These are phyloP conservation scores for Plasmodium knowlesi DNA, from an alignment of 169 alveolate species.

Conservation along the genomic window DNA sequence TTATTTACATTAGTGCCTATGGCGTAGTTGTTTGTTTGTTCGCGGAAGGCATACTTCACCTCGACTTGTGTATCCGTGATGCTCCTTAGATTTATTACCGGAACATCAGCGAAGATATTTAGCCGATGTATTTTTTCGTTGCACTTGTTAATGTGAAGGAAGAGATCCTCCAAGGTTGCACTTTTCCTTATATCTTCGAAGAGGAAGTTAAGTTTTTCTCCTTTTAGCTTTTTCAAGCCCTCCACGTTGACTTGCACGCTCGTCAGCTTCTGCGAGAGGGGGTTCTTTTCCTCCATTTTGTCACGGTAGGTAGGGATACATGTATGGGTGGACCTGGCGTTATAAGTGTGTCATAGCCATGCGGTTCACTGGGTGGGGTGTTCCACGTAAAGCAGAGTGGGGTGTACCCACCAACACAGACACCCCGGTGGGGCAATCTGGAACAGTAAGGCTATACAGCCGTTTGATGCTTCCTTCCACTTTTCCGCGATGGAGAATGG, in stretches of 20 bases:
- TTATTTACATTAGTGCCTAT: conserved; percentile 67
- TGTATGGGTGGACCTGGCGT: neutral
- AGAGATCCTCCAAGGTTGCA: conserved; percentile 17
- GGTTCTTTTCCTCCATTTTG: neutral
- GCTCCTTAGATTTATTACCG: conserved; percentile 8
- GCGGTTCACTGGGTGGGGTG: neutral
- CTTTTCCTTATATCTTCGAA: conserved; percentile 51
- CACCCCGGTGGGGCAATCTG: neutral
- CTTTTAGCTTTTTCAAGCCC: conserved; percentile 29
- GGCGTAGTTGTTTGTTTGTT: conserved; percentile 37
- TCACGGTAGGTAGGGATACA: neutral
- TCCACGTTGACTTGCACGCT: conserved; percentile 31
- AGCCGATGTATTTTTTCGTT: conserved; percentile 14
- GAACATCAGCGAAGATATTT: conserved; percentile 32
- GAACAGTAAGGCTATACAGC: neutral
- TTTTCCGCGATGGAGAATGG: neutral
- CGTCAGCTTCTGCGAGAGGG: neutral
- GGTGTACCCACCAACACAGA: neutral
- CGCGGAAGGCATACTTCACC: conserved; percentile 19
- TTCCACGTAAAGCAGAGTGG: neutral
- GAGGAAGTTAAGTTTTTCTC: conserved; percentile 4
- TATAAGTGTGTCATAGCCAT: neutral
- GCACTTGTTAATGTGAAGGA: conserved; percentile 2
- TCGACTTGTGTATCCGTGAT: neutral
- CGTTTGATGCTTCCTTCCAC: neutral